These are phyloP conservation scores for Termitomyces titanicus DNA, from an alignment of 768 basidiomycete species.

Conservation along the genomic window DNA sequence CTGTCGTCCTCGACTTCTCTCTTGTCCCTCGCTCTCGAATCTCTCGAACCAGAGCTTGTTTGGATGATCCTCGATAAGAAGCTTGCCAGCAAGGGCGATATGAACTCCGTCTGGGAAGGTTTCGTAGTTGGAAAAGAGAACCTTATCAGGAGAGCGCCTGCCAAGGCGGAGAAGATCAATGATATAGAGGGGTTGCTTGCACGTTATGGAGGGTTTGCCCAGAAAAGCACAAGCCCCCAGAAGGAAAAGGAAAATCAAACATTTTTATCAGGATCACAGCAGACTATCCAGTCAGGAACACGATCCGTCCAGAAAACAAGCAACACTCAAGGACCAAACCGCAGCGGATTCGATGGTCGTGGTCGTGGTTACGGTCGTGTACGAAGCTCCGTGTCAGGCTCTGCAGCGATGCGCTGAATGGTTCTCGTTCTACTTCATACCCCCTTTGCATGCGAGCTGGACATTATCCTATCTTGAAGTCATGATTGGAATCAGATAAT, in stretches of 20 bases:
- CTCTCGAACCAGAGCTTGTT: slow-evolving; percentile 59
- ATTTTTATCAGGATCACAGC: background rate
- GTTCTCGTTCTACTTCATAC: background rate
- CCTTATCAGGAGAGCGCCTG: slow-evolving; percentile 19
- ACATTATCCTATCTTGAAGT: background rate
- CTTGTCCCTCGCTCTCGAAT: slow-evolving; percentile 55
- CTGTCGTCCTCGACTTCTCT: slow-evolving; percentile 37
- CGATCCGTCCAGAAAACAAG: background rate
- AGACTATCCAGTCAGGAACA: background rate
- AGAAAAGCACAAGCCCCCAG: slow-evolving; percentile 15
- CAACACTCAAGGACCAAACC: background rate
- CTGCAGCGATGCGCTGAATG: slow-evolving; percentile 12
- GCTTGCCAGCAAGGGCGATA: slow-evolving; percentile 47
- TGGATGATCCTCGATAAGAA: slow-evolving; percentile 59
- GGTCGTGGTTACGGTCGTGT: slow-evolving; percentile 18
- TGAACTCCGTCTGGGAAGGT: slow-evolving; percentile 48
- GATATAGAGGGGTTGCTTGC: slow-evolving; percentile 54
- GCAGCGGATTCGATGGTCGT: slow-evolving; percentile 15
- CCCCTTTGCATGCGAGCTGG: background rate
- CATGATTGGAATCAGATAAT: background rate
- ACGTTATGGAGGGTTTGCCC: slow-evolving; percentile 47
- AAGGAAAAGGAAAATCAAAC: background rate
- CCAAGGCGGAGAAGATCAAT: slow-evolving; percentile 32
- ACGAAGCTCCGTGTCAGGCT: background rate
- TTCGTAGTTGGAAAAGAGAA: slow-evolving; percentile 32